phyloP scores from a whole-genome alignment of 2,329 filamentous ascomycete species.

The Rutstroemia sp. region DNA sequence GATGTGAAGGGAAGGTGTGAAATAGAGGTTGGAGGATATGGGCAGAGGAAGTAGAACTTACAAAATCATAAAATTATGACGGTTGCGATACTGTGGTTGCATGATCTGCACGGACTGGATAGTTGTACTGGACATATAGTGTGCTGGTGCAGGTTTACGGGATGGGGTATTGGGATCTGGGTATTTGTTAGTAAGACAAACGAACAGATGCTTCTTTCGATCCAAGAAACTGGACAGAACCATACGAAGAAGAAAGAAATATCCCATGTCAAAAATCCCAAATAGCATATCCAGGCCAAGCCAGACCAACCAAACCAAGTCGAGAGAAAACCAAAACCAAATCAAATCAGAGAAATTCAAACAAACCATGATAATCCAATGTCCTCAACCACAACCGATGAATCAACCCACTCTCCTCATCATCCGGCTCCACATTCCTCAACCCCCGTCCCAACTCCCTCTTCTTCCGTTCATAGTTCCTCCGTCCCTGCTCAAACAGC shows the following conservation, averaged over 20 bases:
- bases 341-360: no score
- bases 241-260: no score
- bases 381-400: slow-evolving; percentile 64
- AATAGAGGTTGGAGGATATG: no score
- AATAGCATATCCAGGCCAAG: no score
- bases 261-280: no score
- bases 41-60: no score
- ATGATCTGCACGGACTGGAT: slow-evolving; percentile 64
- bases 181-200: not conserved
- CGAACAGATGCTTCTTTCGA: no score
- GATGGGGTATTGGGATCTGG: slow-evolving; percentile 45
- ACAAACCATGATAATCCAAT: slow-evolving; percentile 45
- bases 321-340: no score
- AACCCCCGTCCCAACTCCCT: slow-evolving; percentile 51
- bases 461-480: slow-evolving; percentile 60
- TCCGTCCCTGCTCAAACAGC: slow-evolving; percentile 54
- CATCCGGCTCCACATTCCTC: slow-evolving; percentile 58
- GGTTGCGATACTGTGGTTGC: slow-evolving; percentile 63
- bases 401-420: slow-evolving; percentile 61
- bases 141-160: slow-evolving; percentile 48
- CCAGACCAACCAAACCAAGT: no score
- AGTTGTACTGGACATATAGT: slow-evolving; percentile 54
- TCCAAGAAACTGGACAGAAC: not conserved
- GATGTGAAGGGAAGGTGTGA: no score
- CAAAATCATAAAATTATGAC: slow-evolving; percentile 69